Percentiles rank a stretch among this genome's conserved stretches.
Evolutionary conservation across 257 asterid genomes (phyloP).

Genomic region (Jaltomata sinuosa): DNA sequence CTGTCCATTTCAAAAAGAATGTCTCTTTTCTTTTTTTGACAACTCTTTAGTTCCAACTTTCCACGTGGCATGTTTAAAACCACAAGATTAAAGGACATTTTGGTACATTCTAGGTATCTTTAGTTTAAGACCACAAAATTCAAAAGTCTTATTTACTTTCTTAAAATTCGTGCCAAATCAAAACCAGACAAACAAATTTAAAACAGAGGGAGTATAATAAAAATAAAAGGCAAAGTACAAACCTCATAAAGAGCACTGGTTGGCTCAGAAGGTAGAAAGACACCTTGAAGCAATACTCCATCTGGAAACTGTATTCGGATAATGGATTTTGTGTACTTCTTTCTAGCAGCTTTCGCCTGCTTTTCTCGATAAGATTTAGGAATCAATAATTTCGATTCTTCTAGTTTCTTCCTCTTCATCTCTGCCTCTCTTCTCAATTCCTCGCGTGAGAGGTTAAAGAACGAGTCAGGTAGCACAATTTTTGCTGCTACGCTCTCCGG

Average conservation of each 20-base stretch:
- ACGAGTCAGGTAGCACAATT: conserved; percentile 79
- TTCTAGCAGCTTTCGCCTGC: conserved; percentile 76
- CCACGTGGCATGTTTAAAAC: too few species aligned
- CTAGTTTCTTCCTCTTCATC: conserved; percentile 61
- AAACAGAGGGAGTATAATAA: too few species aligned
- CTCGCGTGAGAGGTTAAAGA: conserved; percentile 57
- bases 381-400: conserved; percentile 79
- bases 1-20: too few species aligned
- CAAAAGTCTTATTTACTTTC: too few species aligned
- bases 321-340: conserved; percentile 53
- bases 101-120: too few species aligned
- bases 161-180: too few species aligned
- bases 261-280: conserved; percentile 64
- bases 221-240: conserved; percentile 13
- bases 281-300: conserved; percentile 86
- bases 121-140: too few species aligned
- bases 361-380: conserved; percentile 88
- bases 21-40: too few species aligned
- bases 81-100: too few species aligned
- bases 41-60: too few species aligned
- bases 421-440: conserved; percentile 84
- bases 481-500: conserved; percentile 76
- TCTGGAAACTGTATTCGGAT: conserved; percentile 88
- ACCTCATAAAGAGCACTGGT: conserved; percentile 81
- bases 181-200: too few species aligned